phyloP scores from a whole-genome alignment of 164 flowering plant species.

The Malania oleifera region DNA sequence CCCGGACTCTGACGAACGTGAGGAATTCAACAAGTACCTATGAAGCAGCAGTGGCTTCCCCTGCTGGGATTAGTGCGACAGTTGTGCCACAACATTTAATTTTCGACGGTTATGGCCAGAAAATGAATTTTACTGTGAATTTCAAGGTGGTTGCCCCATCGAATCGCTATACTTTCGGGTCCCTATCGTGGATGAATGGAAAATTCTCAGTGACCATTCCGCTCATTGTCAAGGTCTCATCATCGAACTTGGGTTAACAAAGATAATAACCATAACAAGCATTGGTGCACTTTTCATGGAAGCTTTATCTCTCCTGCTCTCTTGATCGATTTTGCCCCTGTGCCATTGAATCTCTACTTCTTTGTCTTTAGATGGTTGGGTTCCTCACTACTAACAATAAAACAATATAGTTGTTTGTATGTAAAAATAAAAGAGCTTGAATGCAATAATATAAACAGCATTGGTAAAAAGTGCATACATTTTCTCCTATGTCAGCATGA shows the following conservation, averaged over 20 bases:
- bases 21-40: conserved; percentile 48
- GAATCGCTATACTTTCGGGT: conserved; percentile 59
- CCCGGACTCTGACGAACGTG: conserved; percentile 62
- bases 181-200: conserved; percentile 50
- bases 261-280: too few relatives aligned
- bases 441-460: too few relatives aligned
- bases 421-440: too few relatives aligned
- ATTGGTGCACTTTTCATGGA: too few relatives aligned
- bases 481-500: too few relatives aligned
- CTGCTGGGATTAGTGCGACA: conserved; percentile 48
- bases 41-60: conserved; percentile 42
- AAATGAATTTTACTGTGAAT: conserved; percentile 50
- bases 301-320: too few relatives aligned
- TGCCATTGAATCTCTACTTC: too few relatives aligned
- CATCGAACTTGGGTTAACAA: conserved; percentile 28
- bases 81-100: conserved; percentile 43
- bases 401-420: too few relatives aligned
- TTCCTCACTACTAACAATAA: too few relatives aligned
- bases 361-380: too few relatives aligned
- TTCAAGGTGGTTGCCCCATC: conserved; percentile 42
- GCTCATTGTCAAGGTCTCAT: conserved; percentile 39
- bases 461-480: too few relatives aligned
- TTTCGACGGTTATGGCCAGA: conserved; percentile 48
- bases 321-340: too few relatives aligned
- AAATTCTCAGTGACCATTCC: conserved; percentile 47